Conservation (phyloP, 331 rosid genomes). For the Erythrophleum ivorense region DNA sequence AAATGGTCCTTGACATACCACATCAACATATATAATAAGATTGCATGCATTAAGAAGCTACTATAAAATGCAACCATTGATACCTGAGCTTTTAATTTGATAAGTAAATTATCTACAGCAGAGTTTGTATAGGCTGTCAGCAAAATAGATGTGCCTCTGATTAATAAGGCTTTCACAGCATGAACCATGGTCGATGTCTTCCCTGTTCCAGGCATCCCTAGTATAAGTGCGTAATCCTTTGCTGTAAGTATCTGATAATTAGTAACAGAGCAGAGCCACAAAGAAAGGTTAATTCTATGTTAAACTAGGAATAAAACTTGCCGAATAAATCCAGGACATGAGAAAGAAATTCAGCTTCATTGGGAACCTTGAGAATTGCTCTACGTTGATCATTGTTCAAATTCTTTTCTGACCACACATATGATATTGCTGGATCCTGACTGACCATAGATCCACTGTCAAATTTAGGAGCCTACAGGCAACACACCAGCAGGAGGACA, state of each 20-base stretch:
- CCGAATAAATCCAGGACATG: conserved; percentile 12
- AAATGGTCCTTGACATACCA: not conserved
- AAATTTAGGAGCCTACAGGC: conserved; percentile 86
- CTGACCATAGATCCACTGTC: conserved; percentile 82
- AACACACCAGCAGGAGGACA: conserved; percentile 35
- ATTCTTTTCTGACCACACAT: conserved; percentile 76
- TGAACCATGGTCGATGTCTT: conserved; percentile 98
- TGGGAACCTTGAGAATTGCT: conserved; percentile 85
- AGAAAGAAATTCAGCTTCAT: conserved; percentile 33
- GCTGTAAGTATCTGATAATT: conserved; percentile 81
- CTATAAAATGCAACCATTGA: conserved; percentile 23
- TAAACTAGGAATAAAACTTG: conserved; percentile 33
- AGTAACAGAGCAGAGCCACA: conserved; percentile 24
- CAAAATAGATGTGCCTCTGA: conserved; percentile 90
- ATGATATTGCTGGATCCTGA: conserved; percentile 95
- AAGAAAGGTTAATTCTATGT: conserved; percentile 34
- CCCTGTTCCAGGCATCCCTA: conserved; percentile 99
- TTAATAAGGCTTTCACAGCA: conserved; percentile 94
- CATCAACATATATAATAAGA: conserved; percentile 8
- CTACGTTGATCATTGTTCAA: conserved; percentile 91
- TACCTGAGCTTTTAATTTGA: conserved; percentile 89
- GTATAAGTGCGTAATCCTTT: conserved; percentile 89
- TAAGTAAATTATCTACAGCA: conserved; percentile 93
- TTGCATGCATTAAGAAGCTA: conserved; percentile 15
- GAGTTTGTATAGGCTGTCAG: conserved; percentile 95